Conservation (phyloP, 208 protist genomes). For the Porcisia deanei region DNA sequence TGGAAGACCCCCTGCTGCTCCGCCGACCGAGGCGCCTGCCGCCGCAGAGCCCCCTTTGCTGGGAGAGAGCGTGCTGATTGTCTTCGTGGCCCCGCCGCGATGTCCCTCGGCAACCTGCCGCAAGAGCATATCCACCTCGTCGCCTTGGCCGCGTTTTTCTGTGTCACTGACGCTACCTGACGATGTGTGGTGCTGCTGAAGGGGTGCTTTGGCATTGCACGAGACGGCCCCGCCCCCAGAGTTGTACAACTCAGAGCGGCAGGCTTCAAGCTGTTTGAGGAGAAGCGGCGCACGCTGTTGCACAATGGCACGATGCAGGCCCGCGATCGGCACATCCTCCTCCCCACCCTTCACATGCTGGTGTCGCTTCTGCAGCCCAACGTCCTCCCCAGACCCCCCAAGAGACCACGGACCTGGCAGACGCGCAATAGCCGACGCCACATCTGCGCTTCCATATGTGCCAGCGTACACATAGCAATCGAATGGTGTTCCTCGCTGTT, state of each 20-base stretch:
- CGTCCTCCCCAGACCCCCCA: not conserved
- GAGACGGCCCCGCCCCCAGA: not conserved
- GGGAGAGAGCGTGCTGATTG: not conserved
- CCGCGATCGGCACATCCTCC: slow-evolving; percentile 31
- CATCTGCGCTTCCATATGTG: slow-evolving; percentile 36
- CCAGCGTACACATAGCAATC: slow-evolving; percentile 48
- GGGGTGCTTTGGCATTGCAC: not conserved
- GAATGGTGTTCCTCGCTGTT: slow-evolving; percentile 26
- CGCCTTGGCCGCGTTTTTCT: not conserved
- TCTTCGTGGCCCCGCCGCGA: not conserved
- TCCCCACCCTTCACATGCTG: not conserved
- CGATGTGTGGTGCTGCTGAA: not conserved
- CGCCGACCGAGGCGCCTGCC: not conserved
- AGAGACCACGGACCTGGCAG: slow-evolving; percentile 21
- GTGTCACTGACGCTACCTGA: not conserved
- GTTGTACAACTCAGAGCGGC: slow-evolving; percentile 43
- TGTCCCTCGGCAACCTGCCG: slow-evolving; percentile 19
- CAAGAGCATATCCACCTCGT: slow-evolving; percentile 39
- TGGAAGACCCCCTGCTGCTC: slow-evolving; percentile 2
- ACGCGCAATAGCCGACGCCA: slow-evolving; percentile 11
- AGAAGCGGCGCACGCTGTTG: slow-evolving; percentile 74
- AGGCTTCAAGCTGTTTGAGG: slow-evolving; percentile 49
- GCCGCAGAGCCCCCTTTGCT: slow-evolving; percentile 1
- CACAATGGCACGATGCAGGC: slow-evolving; percentile 67
- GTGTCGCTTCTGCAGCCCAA: not conserved